Evolutionary conservation across 129 eudicot genomes (phyloP).

Genomic region (Flaveria trinervia): DNA sequence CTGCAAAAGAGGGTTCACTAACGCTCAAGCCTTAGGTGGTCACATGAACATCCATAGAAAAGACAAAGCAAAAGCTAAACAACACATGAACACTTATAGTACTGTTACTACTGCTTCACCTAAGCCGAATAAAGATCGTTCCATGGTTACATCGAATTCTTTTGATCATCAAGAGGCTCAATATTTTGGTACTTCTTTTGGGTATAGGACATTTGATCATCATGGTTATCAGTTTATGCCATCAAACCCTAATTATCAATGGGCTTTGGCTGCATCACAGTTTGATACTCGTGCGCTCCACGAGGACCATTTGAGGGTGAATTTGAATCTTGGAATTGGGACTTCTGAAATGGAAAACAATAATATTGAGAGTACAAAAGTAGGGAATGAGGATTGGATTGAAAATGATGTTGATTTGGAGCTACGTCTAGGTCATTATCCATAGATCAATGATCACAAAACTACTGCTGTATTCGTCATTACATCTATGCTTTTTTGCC

Average conservation of each 20-base stretch:
- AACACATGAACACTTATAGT: slow-evolving; percentile 16
- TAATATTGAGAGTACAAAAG: slow-evolving; percentile 7
- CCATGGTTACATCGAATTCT: slow-evolving; percentile 25
- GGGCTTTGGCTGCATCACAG: slow-evolving; percentile 27
- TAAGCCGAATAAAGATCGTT: slow-evolving; percentile 32
- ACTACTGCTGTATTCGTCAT: slow-evolving; percentile 5
- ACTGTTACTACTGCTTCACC: slow-evolving; percentile 6
- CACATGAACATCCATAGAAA: slow-evolving; percentile 82
- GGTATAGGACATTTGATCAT: slow-evolving; percentile 32
- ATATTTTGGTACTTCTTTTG: slow-evolving; percentile 30
- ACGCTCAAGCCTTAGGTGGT: slow-evolving; percentile 89
- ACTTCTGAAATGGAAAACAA: slow-evolving; percentile 22
- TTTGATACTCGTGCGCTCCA: slow-evolving; percentile 4
- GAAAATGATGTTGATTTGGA: slow-evolving; percentile 67
- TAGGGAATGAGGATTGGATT: slow-evolving; percentile 39
- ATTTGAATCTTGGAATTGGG: slow-evolving; percentile 54
- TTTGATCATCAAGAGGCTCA: slow-evolving; percentile 37
- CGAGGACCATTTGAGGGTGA: slow-evolving; percentile 34
- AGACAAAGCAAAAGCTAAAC: slow-evolving; percentile 64
- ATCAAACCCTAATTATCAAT: slow-evolving; percentile 52
- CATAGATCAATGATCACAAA: slow-evolving; percentile 24
- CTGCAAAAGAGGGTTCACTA: slow-evolving; percentile 82
- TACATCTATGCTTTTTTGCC: slow-evolving; percentile 13
- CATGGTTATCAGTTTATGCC: slow-evolving; percentile 40
- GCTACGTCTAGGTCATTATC: slow-evolving; percentile 73